Evolutionary conservation across 2,329 filamentous ascomycete genomes (phyloP), one percentile per base, ranked within the genome.

Genomic region (Colletotrichum australisinense): DNA sequence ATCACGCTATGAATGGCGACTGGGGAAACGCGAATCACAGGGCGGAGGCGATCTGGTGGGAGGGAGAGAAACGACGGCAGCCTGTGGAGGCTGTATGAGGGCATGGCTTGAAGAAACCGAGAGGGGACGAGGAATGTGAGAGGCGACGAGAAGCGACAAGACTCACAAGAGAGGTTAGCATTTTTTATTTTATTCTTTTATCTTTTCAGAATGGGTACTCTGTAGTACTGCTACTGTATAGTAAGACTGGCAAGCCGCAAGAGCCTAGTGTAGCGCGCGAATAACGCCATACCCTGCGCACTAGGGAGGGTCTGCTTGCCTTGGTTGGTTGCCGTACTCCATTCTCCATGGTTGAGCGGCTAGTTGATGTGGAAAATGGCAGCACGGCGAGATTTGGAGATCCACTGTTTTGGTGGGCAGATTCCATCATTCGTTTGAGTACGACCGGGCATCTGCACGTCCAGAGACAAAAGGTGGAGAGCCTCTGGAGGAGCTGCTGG

Each of bases 341-440:
- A 63, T 63, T 70, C 67, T 70, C 60, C 70, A 42, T 70, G 60
- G 59, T 73, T 70, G 67, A 70, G 70, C 70, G 70, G 70, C 70
- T 73, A 73, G 67, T 65, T 65, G 70, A 60, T 65, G 70, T 73
- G 67, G 70, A 65, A 73, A 73, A 73, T 70, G 70, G 67, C 72
- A 67, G 69, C 63, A 72, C 58, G 72, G 72, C 68, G 72, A 74
- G 68, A 67, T 67, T 74, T 67, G 67, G 55, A 73, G 70, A 63
- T 73, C 70, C 70, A 73, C 70, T 70, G 28, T 49, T 73, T 35
- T 55, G 60, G 70, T 73, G 67, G 70, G 67, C 67, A 70, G 67
- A 73, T 73, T 73, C 60, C 70, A 70, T 70, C 70, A 73, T 73
- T 73, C 70, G 70, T 73, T 60, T 65, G 70, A 73, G 70, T 73